Evolutionary conservation across 2,329 filamentous ascomycete species (phyloP), one percentile per base, ranked within the genome.

Genomic region (Teratosphaeria gauchensis): DNA sequence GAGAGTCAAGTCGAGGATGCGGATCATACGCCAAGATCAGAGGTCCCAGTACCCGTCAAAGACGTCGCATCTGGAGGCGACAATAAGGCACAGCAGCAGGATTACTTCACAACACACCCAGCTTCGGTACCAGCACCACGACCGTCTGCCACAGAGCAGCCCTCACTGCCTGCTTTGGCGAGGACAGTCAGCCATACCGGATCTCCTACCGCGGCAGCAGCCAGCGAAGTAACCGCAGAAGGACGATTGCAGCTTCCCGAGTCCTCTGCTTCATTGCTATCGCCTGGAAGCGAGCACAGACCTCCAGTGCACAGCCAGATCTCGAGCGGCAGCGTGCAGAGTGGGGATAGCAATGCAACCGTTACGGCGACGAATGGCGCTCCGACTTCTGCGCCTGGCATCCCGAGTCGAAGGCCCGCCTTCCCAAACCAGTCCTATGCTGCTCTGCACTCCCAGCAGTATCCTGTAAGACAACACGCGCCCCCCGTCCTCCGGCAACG

Each of bases 361-460:
- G 32, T 62, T 56, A 55, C 59, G 57, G 57, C 74, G 75, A 58
- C 76, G 75, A 51, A 51, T 33, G 52, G 58, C 62, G 28, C 12
- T 14, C 48, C 71, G 74, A 67, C 61, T 48, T 72, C 73, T 30
- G 65, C 62, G 56, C 66, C 59, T n/a, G 24, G 59, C 21, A 38
- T 31, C 19, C n/a, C 58, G 48, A 69, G 73, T 57, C 61, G 59
- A 64, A 70, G 73, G 31, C 74, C 74, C 21, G 66, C 71, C 59
- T 80, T 75, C 63, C 78, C 78, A 53, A 78, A 79, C 64, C 78
- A 80, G 68, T 74, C 77, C 19, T 78, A 78, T 66, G 73, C 77
- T 53, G 77, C 77, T 2, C 70, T 80, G 33, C 77, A 79, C 55
- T 70, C 69, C 55, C 78, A 79, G 66, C 62, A 68, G 42, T 76